phyloP scores from a whole-genome alignment of 371 early-diverging fungal genomes.

The Fennellomyces sp. region DNA sequence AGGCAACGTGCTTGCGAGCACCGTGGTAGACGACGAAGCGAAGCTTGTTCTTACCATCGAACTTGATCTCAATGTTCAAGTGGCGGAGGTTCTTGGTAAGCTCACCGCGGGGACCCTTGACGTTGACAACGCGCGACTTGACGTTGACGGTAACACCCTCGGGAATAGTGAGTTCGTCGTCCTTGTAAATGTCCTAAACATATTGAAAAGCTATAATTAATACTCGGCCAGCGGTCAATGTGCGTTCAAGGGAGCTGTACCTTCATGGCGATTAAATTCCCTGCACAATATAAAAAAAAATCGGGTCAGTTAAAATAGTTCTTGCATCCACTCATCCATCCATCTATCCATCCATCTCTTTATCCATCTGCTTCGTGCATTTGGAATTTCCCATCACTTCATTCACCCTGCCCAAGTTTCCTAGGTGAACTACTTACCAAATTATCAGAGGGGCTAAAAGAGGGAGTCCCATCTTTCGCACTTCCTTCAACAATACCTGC shows the following conservation, averaged over 20 bases:
- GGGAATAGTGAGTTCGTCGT: constrained; percentile 82
- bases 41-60: constrained; percentile 69
- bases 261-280: constrained; percentile 14
- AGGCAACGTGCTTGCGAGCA: constrained; percentile 96
- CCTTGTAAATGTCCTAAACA: constrained; percentile 81
- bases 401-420: background rate
- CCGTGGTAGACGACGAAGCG: constrained; percentile 97
- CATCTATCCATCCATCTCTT: background rate
- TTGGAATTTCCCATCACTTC: background rate
- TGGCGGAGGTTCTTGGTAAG: constrained; percentile 94
- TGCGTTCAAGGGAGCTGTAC: constrained; percentile 4
- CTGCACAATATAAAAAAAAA: background rate
- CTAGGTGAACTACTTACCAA: background rate
- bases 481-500: no score
- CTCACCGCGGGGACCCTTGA: constrained; percentile 90
- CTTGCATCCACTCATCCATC: background rate
- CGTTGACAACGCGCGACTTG: constrained; percentile 80
- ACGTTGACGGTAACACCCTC: constrained; percentile 72
- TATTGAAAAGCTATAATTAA: background rate
- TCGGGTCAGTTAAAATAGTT: background rate
- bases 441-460: constrained; percentile 1
- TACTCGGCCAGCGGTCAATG: background rate
- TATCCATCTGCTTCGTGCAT: background rate
- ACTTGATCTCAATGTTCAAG: constrained; percentile 89
- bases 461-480: no score